Evolutionary conservation across 805 yeast species (phyloP).

Genomic region (Pichia manshurica): DNA sequence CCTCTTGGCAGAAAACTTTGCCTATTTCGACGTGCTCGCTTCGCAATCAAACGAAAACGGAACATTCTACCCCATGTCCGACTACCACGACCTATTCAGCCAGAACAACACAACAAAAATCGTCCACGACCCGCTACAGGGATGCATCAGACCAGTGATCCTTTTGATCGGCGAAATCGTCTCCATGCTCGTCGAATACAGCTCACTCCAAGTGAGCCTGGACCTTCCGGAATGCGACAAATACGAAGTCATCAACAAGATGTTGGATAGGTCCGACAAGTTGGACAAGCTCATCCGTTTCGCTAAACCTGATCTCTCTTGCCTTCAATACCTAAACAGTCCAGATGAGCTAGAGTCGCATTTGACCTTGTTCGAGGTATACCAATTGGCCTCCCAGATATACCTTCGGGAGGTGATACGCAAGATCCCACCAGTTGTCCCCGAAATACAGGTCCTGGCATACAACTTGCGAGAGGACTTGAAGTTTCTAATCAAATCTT

Average conservation of each 20-base stretch:
- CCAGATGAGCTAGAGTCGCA: slow-evolving; percentile 27
- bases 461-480: slow-evolving; percentile 18
- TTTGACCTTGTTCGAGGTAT: slow-evolving; percentile 32
- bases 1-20: slow-evolving; percentile 33
- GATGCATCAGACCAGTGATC: slow-evolving; percentile 35
- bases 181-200: slow-evolving; percentile 24
- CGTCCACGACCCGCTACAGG: slow-evolving; percentile 36
- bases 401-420: slow-evolving; percentile 24
- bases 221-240: slow-evolving; percentile 21
- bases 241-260: slow-evolving; percentile 16
- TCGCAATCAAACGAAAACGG: slow-evolving; percentile 34
- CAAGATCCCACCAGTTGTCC: slow-evolving; percentile 25
- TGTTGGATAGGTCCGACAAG: slow-evolving; percentile 15
- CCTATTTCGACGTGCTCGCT: slow-evolving; percentile 37
- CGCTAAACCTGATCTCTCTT: slow-evolving; percentile 19
- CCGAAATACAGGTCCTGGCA: slow-evolving; percentile 21
- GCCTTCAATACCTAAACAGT: slow-evolving; percentile 16
- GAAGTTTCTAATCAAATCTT: slow-evolving; percentile 13
- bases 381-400: slow-evolving; percentile 25
- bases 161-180: slow-evolving; percentile 35
- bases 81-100: slow-evolving; percentile 28
- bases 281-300: slow-evolving; percentile 17
- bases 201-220: slow-evolving; percentile 17
- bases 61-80: slow-evolving; percentile 31
- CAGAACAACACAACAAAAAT: slow-evolving; percentile 13